These are phyloP conservation scores for Tricholomella constricta DNA, from an alignment of 768 basidiomycete species.

Conservation along the genomic window DNA sequence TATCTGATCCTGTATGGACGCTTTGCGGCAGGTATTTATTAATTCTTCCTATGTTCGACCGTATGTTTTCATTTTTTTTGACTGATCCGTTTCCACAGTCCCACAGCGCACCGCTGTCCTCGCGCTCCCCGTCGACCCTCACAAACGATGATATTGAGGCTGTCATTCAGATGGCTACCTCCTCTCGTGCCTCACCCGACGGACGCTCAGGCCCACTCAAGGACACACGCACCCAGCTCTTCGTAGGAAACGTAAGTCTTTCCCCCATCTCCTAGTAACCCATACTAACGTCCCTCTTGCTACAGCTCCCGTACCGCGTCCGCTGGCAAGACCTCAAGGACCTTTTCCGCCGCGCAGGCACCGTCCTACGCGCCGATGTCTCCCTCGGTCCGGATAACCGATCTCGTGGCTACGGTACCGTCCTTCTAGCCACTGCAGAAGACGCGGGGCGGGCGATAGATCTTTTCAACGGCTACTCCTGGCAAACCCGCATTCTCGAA, in stretches of 20 bases:
- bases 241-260: conserved; percentile 86
- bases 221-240: conserved; percentile 94
- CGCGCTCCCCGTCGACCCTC: conserved; percentile 33
- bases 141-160: conserved; percentile 90
- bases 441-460: conserved; percentile 95
- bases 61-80: background rate
- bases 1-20: conserved; percentile 19
- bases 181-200: conserved; percentile 55
- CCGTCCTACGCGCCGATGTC: conserved; percentile 78
- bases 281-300: conserved; percentile 9
- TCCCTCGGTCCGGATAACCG: conserved; percentile 87
- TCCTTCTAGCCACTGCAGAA: conserved; percentile 90
- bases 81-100: conserved; percentile 1
- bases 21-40: conserved; percentile 17
- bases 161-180: conserved; percentile 89
- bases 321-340: conserved; percentile 99
- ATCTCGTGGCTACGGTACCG: conserved; percentile 92
- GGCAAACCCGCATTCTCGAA: conserved; percentile 92
- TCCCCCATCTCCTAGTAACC: conserved; percentile 23
- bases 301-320: conserved; percentile 90
- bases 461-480: conserved; percentile 95
- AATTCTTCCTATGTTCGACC: background rate
- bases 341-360: conserved; percentile 93
- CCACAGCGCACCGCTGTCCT: conserved; percentile 12
- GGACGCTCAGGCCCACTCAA: conserved; percentile 50